These are phyloP conservation scores for Zoysia pacifica DNA, from an alignment of 176 grass and related monocot genomes.

Conservation along the genomic window DNA sequence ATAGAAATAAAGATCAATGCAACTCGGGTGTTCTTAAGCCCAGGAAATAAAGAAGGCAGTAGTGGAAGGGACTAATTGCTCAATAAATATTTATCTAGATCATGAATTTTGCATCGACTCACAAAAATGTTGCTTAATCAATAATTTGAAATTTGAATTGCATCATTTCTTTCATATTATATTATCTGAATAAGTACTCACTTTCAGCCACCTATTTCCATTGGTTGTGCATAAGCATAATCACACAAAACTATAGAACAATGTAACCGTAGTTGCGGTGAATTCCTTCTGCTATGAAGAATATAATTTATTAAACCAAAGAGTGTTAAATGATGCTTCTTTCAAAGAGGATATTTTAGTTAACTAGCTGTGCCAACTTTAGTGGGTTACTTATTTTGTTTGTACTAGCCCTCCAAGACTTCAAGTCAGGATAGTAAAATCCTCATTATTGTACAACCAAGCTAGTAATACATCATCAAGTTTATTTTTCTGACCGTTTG, in stretches of 20 bases:
- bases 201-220: not conserved
- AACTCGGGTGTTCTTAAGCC: not conserved
- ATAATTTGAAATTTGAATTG: not conserved
- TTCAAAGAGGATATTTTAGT: not conserved
- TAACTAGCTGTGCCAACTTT: slow-evolving; percentile 6
- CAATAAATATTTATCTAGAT: not conserved
- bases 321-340: not conserved
- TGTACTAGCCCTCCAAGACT: not conserved
- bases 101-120: not conserved
- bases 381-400: not conserved
- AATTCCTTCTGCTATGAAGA: slow-evolving; percentile 1
- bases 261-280: not conserved
- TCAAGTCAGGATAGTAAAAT: slow-evolving; percentile 8
- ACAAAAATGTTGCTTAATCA: slow-evolving; percentile 6
- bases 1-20: not conserved
- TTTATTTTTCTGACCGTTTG: not conserved
- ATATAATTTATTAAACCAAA: not conserved
- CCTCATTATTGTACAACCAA: not conserved
- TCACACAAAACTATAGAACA: slow-evolving; percentile 1
- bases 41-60: not conserved
- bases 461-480: not conserved
- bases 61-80: not conserved
- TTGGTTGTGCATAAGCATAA: not conserved
- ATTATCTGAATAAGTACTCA: slow-evolving; percentile 6
- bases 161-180: not conserved